Evolutionary conservation across 257 asterid species (phyloP), one percentile per base, ranked within the genome.

Genomic region (Marsdenia floribunda): DNA sequence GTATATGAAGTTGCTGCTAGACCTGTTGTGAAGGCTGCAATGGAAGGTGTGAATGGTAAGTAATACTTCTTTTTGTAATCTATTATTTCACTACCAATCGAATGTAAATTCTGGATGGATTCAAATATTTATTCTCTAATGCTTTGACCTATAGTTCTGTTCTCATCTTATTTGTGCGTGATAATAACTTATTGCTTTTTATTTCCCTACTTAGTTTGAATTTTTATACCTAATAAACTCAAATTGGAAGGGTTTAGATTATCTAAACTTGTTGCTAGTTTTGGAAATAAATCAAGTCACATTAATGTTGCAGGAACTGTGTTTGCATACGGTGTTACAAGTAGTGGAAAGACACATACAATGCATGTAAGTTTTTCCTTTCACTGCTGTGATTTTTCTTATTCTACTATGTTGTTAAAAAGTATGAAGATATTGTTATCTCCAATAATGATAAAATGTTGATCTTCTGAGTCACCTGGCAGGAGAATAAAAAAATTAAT

Each of bases 261-360:
- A 53, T 18, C 66, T 35, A 2, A 57, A 71, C n/a, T 50, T 44
- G 37, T 33, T 40, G 13, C 50, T n/a, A 53, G 49, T 21, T 53
- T 71, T 18, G 21, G 29, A 53, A 54, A 67, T 44, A 54, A 57
- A 54, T 10, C 19, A 33, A 46, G 6, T 47, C 53, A 21, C 76
- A 77, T 79, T 77, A 71, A 72, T 81, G 37, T 40, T 86, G 87
- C 91, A 95, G 99, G 98, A 76, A 95, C 99, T 68, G 99, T 95
- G 70, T 95, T 95, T 90, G 99, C 99, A 79, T 95, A 95, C 85
- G 99, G 99, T 79, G 99, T 95, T 81, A 95, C 99, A 54, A 95
- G 98, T 76, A 95, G 99, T 83, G 99, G 99, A 80, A 95, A 95
- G 91, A 95, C 99, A 46, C 97, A 95, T 84, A 95, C 99, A 54